Conservation (phyloP, 441 rosid species). For the Jatropha podagrica region DNA sequence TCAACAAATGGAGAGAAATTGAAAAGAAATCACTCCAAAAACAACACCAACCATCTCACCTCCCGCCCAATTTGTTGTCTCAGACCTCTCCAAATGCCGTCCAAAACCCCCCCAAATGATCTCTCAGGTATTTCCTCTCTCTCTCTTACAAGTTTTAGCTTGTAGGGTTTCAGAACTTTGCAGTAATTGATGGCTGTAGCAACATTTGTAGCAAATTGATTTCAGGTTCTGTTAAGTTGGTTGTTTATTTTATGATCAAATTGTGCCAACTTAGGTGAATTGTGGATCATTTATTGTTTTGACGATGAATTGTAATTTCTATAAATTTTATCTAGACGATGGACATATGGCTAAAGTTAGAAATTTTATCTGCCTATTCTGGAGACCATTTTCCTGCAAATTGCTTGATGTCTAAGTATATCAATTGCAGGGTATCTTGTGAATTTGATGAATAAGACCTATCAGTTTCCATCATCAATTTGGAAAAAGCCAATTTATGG, state of each 20-base stretch:
- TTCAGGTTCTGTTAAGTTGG: background rate
- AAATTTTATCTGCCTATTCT: no score
- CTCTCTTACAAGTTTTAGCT: background rate
- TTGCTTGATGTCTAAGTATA: no score
- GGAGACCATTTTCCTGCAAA: no score
- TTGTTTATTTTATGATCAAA: background rate
- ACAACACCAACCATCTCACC: slow-evolving; percentile 30
- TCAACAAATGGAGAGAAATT: slow-evolving; percentile 68
- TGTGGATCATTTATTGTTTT: background rate
- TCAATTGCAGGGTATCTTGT: no score
- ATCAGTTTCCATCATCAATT: no score
- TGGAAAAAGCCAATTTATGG: no score
- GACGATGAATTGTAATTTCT: no score
- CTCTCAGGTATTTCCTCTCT: slow-evolving; percentile 10
- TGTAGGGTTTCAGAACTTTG: background rate
- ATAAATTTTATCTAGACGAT: no score
- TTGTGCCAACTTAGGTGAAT: background rate
- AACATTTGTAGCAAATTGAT: background rate
- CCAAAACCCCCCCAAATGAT: slow-evolving; percentile 38
- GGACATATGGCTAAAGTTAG: no score
- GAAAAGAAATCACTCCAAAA: slow-evolving; percentile 49
- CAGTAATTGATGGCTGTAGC: background rate
- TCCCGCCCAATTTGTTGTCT: slow-evolving; percentile 2
- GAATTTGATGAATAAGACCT: no score
- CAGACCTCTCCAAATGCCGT: slow-evolving; percentile 16